Evolutionary conservation across 2,329 filamentous ascomycete species (phyloP), one percentile per base, ranked within the genome.

Genomic region (Huntiella bhutanensis): DNA sequence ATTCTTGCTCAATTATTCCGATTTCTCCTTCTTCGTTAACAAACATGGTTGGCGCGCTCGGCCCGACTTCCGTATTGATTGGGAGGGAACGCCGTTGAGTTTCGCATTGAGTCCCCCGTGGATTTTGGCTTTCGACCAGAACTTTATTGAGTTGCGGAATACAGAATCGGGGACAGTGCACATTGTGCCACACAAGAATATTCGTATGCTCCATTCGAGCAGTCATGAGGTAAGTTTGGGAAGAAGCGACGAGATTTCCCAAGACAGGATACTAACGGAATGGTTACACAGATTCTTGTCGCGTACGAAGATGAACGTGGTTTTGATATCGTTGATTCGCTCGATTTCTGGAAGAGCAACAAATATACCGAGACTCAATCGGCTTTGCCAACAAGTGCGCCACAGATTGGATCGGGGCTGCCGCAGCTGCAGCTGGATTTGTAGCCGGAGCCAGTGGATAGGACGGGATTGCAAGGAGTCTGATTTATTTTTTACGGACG

Each of bases 1-100:
- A 59, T 98, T 98, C 69, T 63, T 98, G 54, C 77, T 98, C 52
- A 96, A 95, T 63, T 98, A 98, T 65, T 91, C 85, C 4, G 91
- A 98, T 60, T 98, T 95, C 63, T 94, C 85, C 10, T 98, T 98
- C 74, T 98, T 96, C 57, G 91, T 98, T 59, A 96, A 98, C 63
- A 77, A 91, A 56, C 96, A 98, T 60, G 91, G 91, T 34, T 98
- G 91, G 91, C 78, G 91, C 52, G 88, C 88, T 46, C 74, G 87
- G 56, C 86, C 87, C 4, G 91, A 98, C 62, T 98, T 91, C 91
- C 80, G 82, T 56, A 94, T 98, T 58, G 82, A 88, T 52, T 98
- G 91, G 91, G 91, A 98, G 65, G 91, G 91, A 48, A 83, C 77
- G 39, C 91, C 91, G 36, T 81, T 85, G 56, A 80, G 79, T 49